phyloP scores from a whole-genome alignment of 345 rosid species.

The Eucalyptus regnans region DNA sequence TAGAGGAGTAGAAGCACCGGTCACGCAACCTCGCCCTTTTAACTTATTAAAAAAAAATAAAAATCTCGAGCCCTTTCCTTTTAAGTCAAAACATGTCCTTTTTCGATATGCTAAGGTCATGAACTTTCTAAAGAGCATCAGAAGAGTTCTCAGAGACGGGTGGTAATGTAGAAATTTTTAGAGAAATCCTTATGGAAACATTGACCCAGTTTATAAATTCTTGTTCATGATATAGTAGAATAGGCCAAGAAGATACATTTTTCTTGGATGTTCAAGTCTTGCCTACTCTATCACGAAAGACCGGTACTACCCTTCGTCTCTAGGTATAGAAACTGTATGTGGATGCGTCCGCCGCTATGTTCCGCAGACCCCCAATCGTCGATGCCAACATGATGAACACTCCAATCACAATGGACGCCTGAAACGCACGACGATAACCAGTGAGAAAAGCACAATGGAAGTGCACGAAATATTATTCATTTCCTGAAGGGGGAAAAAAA shows the following conservation, averaged over 20 bases:
- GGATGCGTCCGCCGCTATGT: conserved; percentile 68
- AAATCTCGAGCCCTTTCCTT: background rate
- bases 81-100: background rate
- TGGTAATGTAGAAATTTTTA: background rate
- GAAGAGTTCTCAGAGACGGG: background rate
- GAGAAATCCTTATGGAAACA: background rate
- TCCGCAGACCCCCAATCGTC: conserved; percentile 84
- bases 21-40: background rate
- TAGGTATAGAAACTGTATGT: conserved; percentile 72
- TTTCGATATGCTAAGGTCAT: background rate
- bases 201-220: background rate
- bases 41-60: background rate
- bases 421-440: background rate
- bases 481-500: background rate
- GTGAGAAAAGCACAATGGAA: background rate
- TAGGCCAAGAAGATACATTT: background rate
- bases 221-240: background rate
- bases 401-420: conserved; percentile 56
- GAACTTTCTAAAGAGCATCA: background rate
- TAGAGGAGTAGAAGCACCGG: background rate
- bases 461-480: background rate
- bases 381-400: conserved; percentile 82
- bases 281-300: background rate
- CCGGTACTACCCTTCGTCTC: background rate
- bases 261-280: background rate